Base-by-base conservation (phyloP, 257 asterid genomes). In the Orobanche coerulescens region DNA sequence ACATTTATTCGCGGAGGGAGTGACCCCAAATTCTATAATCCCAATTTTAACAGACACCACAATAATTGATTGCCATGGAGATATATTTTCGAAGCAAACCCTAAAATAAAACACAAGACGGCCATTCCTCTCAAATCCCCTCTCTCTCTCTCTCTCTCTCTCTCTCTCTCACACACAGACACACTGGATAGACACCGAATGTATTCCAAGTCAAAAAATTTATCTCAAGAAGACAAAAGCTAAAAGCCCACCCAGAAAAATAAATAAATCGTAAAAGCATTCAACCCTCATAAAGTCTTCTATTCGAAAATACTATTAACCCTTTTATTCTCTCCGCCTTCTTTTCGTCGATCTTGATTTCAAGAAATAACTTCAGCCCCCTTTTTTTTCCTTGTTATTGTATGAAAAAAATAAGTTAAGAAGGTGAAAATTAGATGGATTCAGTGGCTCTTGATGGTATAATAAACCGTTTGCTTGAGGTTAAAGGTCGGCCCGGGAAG, bases 401-500 rank as follows among this genome's bases (percentile, higher is more conserved):
- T 18, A 62, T 31, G 65, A 50, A 26, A 47, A 34, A 43, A 40
- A 16, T 52, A 18, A 26, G 61, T 42, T 49, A 57, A 15, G 9
- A 62, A 55, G 33, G 51, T 18, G 30, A 30, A 11, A 12, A 23
- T 7, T 25, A 26, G 33, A 87, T 90, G 97, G 85, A 85, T 68
- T 67, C 84, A 6, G 46, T 61, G 50, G 81, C 76, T 31, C 75
- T 90, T 28, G 93, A 87, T 73, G 85, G 73, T 61, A 73, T 90
- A 58, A 84, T 90, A 13, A 68, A 69, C 36, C 88, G 97, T 43
- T 81, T 90, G 79, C 84, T 87, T 26, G 96, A 83, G 68, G 93
- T 87, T 30, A 80, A 76, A 70, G 84, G 90, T 34, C 77, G 71
- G 65, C 92, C 97, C 13, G 97, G 95, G 46, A 90, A 90, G 69